These are phyloP conservation scores for Aspergillus hortae DNA, from an alignment of 2,329 filamentous ascomycete genomes.

Conservation along the genomic window DNA sequence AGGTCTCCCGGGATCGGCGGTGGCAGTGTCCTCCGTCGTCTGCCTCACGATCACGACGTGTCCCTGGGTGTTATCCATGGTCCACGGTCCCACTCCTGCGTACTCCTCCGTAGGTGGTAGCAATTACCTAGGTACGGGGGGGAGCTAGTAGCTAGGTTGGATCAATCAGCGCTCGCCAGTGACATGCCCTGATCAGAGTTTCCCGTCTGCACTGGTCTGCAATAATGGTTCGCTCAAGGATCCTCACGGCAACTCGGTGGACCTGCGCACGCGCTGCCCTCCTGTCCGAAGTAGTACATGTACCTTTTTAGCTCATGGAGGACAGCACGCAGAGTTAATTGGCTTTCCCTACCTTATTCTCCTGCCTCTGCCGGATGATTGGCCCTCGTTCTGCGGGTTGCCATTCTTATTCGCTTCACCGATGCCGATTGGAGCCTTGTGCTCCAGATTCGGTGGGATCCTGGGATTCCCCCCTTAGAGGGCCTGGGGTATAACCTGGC, in stretches of 20 bases:
- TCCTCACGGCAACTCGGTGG: slow-evolving; percentile 4
- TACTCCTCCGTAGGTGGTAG: not conserved
- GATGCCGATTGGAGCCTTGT: slow-evolving; percentile 1
- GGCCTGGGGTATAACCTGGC: no score
- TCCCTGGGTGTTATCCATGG: slow-evolving; percentile 4
- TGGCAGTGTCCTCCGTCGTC: slow-evolving; percentile 17
- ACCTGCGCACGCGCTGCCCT: not conserved
- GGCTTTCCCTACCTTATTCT: not conserved
- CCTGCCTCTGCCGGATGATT: slow-evolving; percentile 2
- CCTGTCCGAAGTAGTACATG: not conserved
- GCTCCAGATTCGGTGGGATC: not conserved
- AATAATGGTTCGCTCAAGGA: slow-evolving; percentile 4
- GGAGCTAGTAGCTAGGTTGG: not conserved
- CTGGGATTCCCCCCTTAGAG: no score
- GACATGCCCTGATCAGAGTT: not conserved
- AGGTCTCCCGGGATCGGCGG: slow-evolving; percentile 28
- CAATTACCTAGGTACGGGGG: not conserved
- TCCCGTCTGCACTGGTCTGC: not conserved
- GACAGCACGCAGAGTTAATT: slow-evolving; percentile 5
- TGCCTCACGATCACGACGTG: slow-evolving; percentile 9
- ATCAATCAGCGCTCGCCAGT: not conserved
- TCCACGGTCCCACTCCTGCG: slow-evolving; percentile 6
- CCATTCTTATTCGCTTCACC: slow-evolving; percentile 9
- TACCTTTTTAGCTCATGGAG: not conserved
- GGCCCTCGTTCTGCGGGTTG: slow-evolving; percentile 1